Evolutionary conservation across 306 rosid genomes (phyloP), one percentile per base, ranked within the genome.

Genomic region (Vachellia pachyceras): DNA sequence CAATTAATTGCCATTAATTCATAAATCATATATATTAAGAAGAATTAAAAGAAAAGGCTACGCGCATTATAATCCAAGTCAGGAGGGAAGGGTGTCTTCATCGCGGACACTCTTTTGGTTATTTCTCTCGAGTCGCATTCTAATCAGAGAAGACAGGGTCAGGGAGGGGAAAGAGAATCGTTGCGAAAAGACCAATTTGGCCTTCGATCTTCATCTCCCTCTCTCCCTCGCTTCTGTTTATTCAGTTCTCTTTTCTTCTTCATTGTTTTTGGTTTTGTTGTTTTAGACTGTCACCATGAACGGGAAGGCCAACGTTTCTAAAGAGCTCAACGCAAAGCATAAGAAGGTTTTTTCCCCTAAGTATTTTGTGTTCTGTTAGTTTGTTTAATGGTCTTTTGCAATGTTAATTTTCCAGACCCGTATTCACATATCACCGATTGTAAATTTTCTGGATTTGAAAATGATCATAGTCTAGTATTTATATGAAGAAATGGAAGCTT

Each of bases 261-360:
- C 33, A 44, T 72, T 46, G 2, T 73, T 55, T 18, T 2, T 20
- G 45, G 54, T 65, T 64, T 20, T n/a, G 14, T 17, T 82, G 23
- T 15, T 50, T 79, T 70, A 20, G 45, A 18, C 69, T 35, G 46
- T 60, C 85, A 80, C 83, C 97, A 95, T 95, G 98, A 95, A 95
- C 88, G 94, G 88, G 92, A 95, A 95, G 85, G 98, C 98, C 84
- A 91, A 80, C 89, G 98, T 95, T 70, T 79, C 98, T 74, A 95
- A 95, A 82, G 98, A 95, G 87, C 98, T 95, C 83, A 95, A 95
- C 92, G 97, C 97, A 82, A 90, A 60, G 80, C 98, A 95, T 90
- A 84, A 92, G 85, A 95, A 92, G 97, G 98, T n/a, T 92, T 15
- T 2, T 45, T 5, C 36, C 11, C 25, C 20, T 7, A 55, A 13